phyloP scores from a whole-genome alignment of 2,329 filamentous ascomycete species.

The Trichoderma asperellum region DNA sequence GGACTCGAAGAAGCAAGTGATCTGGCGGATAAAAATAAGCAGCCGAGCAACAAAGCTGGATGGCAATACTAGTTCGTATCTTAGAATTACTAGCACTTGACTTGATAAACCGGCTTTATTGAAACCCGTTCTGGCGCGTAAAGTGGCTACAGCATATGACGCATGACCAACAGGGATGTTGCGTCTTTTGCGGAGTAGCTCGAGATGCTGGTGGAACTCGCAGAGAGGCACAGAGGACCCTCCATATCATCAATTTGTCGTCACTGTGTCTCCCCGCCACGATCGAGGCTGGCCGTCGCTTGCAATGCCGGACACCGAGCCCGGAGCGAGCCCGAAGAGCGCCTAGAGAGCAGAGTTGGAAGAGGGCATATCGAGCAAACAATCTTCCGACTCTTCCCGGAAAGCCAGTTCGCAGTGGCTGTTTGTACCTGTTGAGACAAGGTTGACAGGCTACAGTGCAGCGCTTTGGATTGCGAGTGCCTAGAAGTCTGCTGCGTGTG shows the following conservation, averaged over 20 bases:
- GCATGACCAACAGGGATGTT: slow-evolving; percentile 24
- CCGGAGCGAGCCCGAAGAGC: not conserved
- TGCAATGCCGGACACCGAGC: not conserved
- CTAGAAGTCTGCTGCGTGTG: too few relatives aligned
- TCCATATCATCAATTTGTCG: not conserved
- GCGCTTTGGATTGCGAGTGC: not conserved
- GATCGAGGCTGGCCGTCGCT: not conserved
- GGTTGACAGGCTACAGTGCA: not conserved
- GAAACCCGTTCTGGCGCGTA: slow-evolving; percentile 22
- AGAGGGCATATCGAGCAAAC: not conserved
- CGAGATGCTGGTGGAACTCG: not conserved
- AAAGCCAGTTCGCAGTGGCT: not conserved
- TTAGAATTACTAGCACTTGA: not conserved
- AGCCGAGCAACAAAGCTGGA: too few relatives aligned
- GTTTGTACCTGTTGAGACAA: not conserved
- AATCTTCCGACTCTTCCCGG: not conserved
- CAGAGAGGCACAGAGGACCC: not conserved
- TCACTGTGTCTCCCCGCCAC: not conserved
- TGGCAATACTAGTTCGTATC: not conserved
- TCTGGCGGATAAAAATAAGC: not conserved
- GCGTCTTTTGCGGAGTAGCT: slow-evolving; percentile 24
- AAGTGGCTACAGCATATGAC: slow-evolving; percentile 30
- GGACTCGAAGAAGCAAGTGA: not conserved
- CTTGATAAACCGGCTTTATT: slow-evolving; percentile 17
- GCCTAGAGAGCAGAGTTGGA: not conserved